Percentiles rank a stretch among this genome's conserved stretches.
Conservation (phyloP, 352 stramenopile species). For the Pythium oligandrum region DNA sequence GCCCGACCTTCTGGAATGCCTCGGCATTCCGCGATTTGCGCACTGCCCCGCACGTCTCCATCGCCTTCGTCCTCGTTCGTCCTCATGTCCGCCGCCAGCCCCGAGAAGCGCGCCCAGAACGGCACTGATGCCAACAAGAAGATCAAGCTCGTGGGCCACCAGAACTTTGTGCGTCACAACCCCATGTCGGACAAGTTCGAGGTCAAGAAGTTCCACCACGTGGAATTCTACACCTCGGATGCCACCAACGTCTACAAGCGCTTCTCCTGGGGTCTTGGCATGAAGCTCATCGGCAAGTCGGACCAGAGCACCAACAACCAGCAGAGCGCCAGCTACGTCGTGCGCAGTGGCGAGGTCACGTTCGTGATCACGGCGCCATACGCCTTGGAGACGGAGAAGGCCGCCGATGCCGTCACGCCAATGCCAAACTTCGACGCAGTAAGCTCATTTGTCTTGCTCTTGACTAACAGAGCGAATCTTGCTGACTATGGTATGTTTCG, state of each 20-base stretch:
- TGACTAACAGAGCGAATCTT: no score
- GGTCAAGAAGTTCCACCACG: constrained; percentile 77
- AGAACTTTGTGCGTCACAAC: constrained; percentile 78
- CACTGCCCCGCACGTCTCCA: no score
- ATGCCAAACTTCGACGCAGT: constrained; percentile 59
- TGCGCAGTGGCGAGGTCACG: constrained; percentile 72
- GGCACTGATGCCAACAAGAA: constrained; percentile 25
- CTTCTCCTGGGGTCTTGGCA: constrained; percentile 84
- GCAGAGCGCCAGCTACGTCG: constrained; percentile 80
- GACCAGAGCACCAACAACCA: constrained; percentile 88
- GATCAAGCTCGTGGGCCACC: constrained; percentile 62
- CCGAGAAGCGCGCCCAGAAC: constrained; percentile 10
- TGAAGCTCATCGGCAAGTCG: constrained; percentile 77
- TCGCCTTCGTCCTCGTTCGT: no score
- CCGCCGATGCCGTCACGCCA: constrained; percentile 33
- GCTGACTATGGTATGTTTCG: no score
- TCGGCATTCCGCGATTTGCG: no score
- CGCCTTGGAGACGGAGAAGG: constrained; percentile 61
- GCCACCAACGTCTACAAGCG: constrained; percentile 71
- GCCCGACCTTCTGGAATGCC: no score
- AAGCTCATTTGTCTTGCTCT: background rate
- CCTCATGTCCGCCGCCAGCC: background rate
- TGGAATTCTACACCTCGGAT: constrained; percentile 83
- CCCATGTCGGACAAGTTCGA: constrained; percentile 71
- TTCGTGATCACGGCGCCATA: constrained; percentile 90